These are phyloP conservation scores for Zea mays DNA, from an alignment of 176 grass and related monocot genomes.

Conservation along the genomic window DNA sequence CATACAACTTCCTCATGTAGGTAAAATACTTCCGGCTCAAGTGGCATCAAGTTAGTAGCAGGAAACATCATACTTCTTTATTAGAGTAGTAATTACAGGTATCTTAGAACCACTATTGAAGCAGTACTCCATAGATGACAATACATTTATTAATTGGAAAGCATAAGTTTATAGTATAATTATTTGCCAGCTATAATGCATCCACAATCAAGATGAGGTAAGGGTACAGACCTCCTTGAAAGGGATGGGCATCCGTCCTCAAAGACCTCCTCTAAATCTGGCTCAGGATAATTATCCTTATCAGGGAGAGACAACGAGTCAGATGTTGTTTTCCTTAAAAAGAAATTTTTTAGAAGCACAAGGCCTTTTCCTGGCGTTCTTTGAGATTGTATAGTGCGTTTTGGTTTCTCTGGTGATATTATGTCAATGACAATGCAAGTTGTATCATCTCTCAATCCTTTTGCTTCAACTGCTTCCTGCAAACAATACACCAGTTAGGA, in stretches of 20 bases:
- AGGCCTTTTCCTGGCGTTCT: conserved; percentile 63
- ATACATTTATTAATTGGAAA: not conserved
- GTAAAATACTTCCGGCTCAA: not conserved
- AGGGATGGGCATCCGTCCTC: conserved; percentile 89
- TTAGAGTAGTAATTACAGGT: not conserved
- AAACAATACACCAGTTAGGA: conserved; percentile 34
- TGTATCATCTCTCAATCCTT: conserved; percentile 96
- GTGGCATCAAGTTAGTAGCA: not conserved
- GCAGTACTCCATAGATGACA: not conserved
- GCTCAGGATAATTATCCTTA: conserved; percentile 47
- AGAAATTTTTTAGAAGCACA: conserved; percentile 65
- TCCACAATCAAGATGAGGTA: conserved; percentile 7
- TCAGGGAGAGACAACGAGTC: conserved; percentile 54
- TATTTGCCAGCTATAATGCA: conserved; percentile 27
- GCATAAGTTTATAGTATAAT: not conserved
- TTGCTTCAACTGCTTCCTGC: conserved; percentile 83
- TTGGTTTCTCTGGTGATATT: conserved; percentile 67
- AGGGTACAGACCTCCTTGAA: conserved; percentile 58
- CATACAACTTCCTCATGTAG: conserved; percentile 6
- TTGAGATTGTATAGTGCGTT: conserved; percentile 41
- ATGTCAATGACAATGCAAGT: conserved; percentile 95
- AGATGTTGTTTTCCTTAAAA: conserved; percentile 44
- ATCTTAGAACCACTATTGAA: conserved; percentile 2
- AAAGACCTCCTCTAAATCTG: conserved; percentile 74
- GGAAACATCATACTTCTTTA: not conserved